Conservation (phyloP, 2,329 filamentous ascomycete genomes). For the Penicillium sp. region DNA sequence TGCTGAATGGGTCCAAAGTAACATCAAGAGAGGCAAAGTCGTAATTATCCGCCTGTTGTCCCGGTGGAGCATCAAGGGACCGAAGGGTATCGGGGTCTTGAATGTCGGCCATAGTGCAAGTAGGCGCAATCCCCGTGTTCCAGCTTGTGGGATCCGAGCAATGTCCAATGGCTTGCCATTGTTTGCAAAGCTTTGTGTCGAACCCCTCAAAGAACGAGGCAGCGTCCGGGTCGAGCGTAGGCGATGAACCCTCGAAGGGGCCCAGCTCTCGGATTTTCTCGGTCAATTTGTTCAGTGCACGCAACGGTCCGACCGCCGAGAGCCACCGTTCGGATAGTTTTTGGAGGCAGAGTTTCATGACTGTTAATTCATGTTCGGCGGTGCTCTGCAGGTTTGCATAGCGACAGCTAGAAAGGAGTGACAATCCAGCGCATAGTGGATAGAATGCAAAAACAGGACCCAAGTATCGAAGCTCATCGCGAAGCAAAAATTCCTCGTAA, state of each 20-base stretch:
- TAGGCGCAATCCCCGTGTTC: slow-evolving; percentile 1
- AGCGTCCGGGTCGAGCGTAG: slow-evolving; percentile 19
- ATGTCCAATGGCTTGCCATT: slow-evolving; percentile 25
- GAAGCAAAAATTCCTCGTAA: slow-evolving; percentile 44
- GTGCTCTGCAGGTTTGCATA: slow-evolving; percentile 33
- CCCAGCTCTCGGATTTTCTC: slow-evolving; percentile 26
- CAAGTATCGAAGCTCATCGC: slow-evolving; percentile 43
- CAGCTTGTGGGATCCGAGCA: slow-evolving; percentile 6
- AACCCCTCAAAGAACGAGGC: slow-evolving; percentile 27
- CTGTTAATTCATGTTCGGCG: slow-evolving; percentile 26
- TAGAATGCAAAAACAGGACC: slow-evolving; percentile 46
- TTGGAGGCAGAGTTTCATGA: slow-evolving; percentile 31
- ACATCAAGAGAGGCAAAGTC: slow-evolving; percentile 19
- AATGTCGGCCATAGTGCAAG: slow-evolving; percentile 23
- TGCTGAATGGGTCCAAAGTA: slow-evolving; percentile 21
- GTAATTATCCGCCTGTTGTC: slow-evolving; percentile 13
- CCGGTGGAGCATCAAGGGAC: slow-evolving; percentile 12
- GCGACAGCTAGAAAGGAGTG: slow-evolving; percentile 42
- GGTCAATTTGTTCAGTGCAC: slow-evolving; percentile 27
- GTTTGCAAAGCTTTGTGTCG: slow-evolving; percentile 24
- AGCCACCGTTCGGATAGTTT: slow-evolving; percentile 30
- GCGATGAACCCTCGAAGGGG: slow-evolving; percentile 17
- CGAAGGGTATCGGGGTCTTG: slow-evolving; percentile 15
- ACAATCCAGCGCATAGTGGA: slow-evolving; percentile 41
- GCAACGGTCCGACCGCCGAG: slow-evolving; percentile 25